Base-by-base conservation (phyloP, 2,329 filamentous ascomycete genomes). In the Neofusicoccum ribis region DNA sequence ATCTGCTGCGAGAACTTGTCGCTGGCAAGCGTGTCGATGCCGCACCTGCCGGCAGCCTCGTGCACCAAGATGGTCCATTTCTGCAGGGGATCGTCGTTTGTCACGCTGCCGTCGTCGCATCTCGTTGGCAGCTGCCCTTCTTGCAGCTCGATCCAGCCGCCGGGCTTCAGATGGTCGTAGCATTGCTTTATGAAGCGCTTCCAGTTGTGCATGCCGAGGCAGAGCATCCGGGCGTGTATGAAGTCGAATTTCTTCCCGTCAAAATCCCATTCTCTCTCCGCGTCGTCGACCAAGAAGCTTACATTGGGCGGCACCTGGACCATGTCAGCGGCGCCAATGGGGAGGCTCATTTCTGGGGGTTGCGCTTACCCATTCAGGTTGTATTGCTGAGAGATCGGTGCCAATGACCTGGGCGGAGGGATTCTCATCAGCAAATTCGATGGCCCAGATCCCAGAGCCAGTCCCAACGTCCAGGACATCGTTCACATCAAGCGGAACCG, bases 131-230 rank as follows among this genome's bases (percentile, higher is more conserved):
- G 44, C 20, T 65, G 49, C 12, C 73, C 73, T 67, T 84, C 82
- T 68, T 83, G 81, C 43, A 84, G 72, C 67, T 85, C 84, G 17
- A 85, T 71, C 73, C 81, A 85, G 15, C 84, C 83, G 3, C 82
- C 83, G 0, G 82, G 82, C 63, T 79, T 79, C 9, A 85, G 77
- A 67, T 79, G 73, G 61, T 44, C 41, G 52, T 70, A 72, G 43
- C 69, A 69, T 62, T 82, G 79, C 31, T 80, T 73, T 17, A 87
- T 72, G 65, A 88, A 77, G 15, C 77, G 76, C 2, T 75, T 73
- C 74, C 86, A 87, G 69, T 89, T 79, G 15, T 80, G 78, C 51
- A 90, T 80, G 14, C 82, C 81, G 36, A 82, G 82, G 67, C 81
- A 71, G 80, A 86, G 79, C 78, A 83, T 70, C 68, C 83, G 71